These are phyloP conservation scores for Yamadazyma atlantica DNA, from an alignment of 1,139 yeast species.

Conservation along the genomic window DNA sequence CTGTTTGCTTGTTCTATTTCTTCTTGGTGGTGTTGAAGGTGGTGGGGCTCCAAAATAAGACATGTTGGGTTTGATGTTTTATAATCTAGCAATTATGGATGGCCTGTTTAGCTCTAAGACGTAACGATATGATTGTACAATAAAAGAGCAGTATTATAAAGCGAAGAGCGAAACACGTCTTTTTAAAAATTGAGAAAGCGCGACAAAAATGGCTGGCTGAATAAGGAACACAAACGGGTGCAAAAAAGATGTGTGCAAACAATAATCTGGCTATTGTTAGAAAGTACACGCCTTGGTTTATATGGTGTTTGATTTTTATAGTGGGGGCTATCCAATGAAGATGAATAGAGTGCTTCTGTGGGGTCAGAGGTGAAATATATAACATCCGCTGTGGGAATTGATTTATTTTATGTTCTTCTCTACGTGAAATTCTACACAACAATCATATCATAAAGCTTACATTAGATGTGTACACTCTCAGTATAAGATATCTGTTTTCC, in stretches of 20 bases:
- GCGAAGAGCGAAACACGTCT: constrained; percentile 7
- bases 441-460: too few species aligned
- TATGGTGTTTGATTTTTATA: too few species aligned
- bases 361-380: too few species aligned
- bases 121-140: background rate
- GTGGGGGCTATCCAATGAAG: too few species aligned
- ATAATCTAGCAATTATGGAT: background rate
- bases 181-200: background rate
- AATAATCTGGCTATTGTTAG: constrained; percentile 1
- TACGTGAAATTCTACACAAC: too few species aligned
- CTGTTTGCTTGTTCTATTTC: constrained; percentile 4
- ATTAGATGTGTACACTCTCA: too few species aligned
- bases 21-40: constrained; percentile 18
- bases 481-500: constrained; percentile 11
- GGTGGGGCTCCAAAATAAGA: constrained; percentile 8
- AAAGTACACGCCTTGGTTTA: too few species aligned
- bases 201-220: constrained; percentile 6
- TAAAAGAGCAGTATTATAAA: background rate
- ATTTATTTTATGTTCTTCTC: too few species aligned
- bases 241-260: background rate
- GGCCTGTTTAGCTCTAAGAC: background rate
- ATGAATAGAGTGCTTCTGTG: too few species aligned
- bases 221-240: background rate
- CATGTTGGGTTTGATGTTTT: constrained; percentile 9
- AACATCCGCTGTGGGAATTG: too few species aligned